A percentile compares a stretch with the other conserved stretches of the same genome.
These are phyloP conservation scores for Wallacemonas collosoma DNA, from an alignment of 208 protist genomes.

Conservation along the genomic window DNA sequence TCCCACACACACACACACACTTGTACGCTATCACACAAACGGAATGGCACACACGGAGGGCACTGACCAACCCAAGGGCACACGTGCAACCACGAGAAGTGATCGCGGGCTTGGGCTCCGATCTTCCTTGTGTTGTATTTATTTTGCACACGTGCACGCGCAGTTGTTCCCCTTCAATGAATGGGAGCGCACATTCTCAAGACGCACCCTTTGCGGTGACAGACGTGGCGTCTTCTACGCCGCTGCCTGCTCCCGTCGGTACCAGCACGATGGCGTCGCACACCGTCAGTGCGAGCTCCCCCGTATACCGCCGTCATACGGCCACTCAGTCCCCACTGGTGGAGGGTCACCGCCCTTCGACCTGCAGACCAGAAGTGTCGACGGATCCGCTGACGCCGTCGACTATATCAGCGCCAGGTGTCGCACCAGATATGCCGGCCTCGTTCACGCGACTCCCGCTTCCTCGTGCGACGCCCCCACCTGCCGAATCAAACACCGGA, in stretches of 20 bases:
- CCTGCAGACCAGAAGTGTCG: not conserved
- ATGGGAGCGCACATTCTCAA: not conserved
- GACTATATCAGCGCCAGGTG: not conserved
- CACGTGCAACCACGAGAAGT: no score
- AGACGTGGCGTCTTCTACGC: not conserved
- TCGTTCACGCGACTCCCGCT: no score
- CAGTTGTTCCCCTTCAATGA: not conserved
- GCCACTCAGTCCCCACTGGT: not conserved
- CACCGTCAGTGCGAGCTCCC: not conserved
- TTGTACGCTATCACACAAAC: no score
- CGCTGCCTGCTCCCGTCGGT: not conserved
- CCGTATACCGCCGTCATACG: not conserved
- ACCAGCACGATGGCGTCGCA: not conserved
- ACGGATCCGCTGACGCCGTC: not conserved
- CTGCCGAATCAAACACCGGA: no score
- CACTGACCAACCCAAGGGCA: no score
- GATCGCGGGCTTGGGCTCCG: no score
- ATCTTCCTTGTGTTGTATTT: no score
- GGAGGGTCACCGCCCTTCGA: not conserved
- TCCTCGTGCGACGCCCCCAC: no score
- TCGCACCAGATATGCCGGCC: no score
- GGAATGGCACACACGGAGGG: no score
- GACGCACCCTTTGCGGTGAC: conserved; percentile 4
- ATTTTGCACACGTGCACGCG: not conserved
- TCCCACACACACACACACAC: no score